phyloP scores from a whole-genome alignment of 1,284 basidiomycete species.

The Schizopora paradoxa region DNA sequence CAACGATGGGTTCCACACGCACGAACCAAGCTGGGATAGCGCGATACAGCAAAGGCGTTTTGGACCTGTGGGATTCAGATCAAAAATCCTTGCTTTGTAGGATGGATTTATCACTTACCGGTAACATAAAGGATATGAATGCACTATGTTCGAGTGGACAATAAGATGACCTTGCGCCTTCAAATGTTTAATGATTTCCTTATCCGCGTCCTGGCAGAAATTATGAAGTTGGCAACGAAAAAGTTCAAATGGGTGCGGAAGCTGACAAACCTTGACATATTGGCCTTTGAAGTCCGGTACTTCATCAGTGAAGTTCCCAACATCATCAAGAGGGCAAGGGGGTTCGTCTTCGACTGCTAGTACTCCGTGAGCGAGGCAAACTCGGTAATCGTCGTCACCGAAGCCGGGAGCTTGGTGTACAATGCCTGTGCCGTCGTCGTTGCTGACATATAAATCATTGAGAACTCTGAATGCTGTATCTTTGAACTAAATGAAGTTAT shows the following conservation, averaged over 20 bases:
- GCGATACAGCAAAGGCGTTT: conserved; percentile 94
- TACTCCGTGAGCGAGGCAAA: conserved; percentile 82
- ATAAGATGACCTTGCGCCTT: conserved; percentile 88
- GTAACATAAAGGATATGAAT: conserved; percentile 98
- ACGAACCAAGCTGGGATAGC: conserved; percentile 98
- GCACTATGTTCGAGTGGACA: conserved; percentile 81
- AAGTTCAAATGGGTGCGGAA: conserved; percentile 15
- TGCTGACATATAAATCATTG: conserved; percentile 91
- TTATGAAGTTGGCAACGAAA: background rate
- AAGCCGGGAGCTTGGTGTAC: conserved; percentile 99
- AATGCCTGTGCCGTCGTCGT: conserved; percentile 93
- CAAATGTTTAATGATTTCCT: conserved; percentile 88
- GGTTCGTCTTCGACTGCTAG: conserved; percentile 86
- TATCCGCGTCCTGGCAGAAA: conserved; percentile 76
- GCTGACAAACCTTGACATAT: conserved; percentile 91
- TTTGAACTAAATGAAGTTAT: conserved; percentile 57
- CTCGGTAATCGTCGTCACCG: conserved; percentile 98
- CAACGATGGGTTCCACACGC: conserved; percentile 78
- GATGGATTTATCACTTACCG: conserved; percentile 46
- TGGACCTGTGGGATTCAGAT: conserved; percentile 52
- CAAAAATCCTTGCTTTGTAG: background rate
- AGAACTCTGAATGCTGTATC: conserved; percentile 91
- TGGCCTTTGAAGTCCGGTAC: conserved; percentile 90
- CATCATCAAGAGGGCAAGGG: conserved; percentile 93
- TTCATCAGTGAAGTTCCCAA: conserved; percentile 82